Evolutionary conservation across 129 eudicot species (phyloP).

Genomic region (Flaveria trinervia): DNA sequence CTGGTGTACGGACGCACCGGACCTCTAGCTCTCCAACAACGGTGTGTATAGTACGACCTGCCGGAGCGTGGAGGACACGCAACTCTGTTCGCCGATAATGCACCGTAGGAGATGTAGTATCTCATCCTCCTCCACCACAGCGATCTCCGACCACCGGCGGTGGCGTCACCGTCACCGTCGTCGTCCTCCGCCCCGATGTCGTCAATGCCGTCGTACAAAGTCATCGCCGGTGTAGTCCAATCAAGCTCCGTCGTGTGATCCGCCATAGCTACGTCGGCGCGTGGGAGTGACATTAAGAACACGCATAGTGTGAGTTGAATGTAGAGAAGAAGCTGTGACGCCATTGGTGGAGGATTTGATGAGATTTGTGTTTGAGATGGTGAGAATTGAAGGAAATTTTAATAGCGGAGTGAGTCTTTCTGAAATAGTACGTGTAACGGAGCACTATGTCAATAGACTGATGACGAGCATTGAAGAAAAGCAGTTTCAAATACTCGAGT

Average conservation of each 20-base stretch:
- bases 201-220: constrained; percentile 31
- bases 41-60: constrained; percentile 78
- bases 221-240: constrained; percentile 31
- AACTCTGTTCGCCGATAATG: constrained; percentile 70
- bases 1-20: constrained; percentile 68
- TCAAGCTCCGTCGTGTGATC: constrained; percentile 16
- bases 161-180: neutral
- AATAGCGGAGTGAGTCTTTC: no score
- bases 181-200: constrained; percentile 24
- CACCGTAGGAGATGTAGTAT: constrained; percentile 76
- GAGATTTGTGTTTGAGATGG: neutral
- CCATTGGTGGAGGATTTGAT: constrained; percentile 32
- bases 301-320: constrained; percentile 16
- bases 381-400: neutral
- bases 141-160: constrained; percentile 46
- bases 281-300: constrained; percentile 19
- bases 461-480: no score
- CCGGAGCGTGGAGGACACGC: constrained; percentile 93
- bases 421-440: no score
- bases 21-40: constrained; percentile 65
- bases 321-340: neutral
- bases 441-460: no score
- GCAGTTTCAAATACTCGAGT: no score
- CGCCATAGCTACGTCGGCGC: constrained; percentile 7
- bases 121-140: constrained; percentile 53